phyloP scores from a whole-genome alignment of 129 eudicot species.

The Flaveria robusta region DNA sequence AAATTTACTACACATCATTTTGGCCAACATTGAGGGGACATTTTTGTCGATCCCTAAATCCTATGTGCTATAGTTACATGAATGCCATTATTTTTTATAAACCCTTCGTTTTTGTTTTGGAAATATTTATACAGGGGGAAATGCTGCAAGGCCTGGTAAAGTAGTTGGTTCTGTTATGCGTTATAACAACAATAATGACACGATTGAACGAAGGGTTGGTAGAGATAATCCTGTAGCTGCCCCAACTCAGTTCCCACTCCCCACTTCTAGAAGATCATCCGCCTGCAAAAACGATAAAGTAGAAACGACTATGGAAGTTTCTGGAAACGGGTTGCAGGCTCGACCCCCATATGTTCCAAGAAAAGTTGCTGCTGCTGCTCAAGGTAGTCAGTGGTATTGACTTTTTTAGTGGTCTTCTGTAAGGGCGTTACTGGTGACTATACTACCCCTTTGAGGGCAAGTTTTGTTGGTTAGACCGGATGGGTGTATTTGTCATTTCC shows the following conservation, averaged over 20 bases:
- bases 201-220: slow-evolving; percentile 56
- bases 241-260: slow-evolving; percentile 67
- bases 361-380: slow-evolving; percentile 82
- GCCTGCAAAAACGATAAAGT: slow-evolving; percentile 63
- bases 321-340: slow-evolving; percentile 63
- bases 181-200: slow-evolving; percentile 55
- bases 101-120: too few relatives aligned
- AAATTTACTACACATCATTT: not conserved
- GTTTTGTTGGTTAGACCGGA: slow-evolving; percentile 2
- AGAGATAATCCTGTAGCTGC: slow-evolving; percentile 53
- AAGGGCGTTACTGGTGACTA: slow-evolving; percentile 1
- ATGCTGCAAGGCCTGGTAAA: slow-evolving; percentile 93
- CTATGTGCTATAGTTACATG: not conserved
- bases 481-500: not conserved
- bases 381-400: slow-evolving; percentile 84
- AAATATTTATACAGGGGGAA: slow-evolving; percentile 44
- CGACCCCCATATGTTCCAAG: slow-evolving; percentile 77
- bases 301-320: slow-evolving; percentile 62
- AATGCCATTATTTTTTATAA: too few relatives aligned
- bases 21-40: not conserved
- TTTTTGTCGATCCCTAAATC: not conserved
- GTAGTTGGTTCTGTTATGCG: slow-evolving; percentile 69
- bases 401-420: not conserved
- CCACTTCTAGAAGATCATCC: slow-evolving; percentile 51
- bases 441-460: not conserved